These are phyloP conservation scores for Alternaria arbusti DNA, from an alignment of 2,329 filamentous ascomycete genomes.

Conservation along the genomic window DNA sequence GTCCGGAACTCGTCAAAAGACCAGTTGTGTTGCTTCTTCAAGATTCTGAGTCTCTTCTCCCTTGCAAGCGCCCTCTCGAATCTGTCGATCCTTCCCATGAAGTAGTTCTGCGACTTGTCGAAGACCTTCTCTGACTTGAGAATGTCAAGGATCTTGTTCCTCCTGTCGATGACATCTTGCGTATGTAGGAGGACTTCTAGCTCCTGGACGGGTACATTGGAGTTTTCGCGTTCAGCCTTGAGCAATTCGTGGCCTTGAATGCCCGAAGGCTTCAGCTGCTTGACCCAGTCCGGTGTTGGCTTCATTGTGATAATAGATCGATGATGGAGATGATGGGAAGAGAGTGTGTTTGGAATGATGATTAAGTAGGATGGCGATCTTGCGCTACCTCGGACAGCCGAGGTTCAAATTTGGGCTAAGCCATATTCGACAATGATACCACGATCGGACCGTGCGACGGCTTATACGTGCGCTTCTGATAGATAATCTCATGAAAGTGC, in stretches of 20 bases:
- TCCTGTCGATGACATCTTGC: slow-evolving; percentile 66
- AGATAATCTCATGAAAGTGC: background rate
- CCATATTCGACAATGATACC: background rate
- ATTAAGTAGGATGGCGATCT: slow-evolving; percentile 14
- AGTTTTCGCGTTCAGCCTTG: slow-evolving; percentile 70
- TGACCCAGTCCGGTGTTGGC: slow-evolving; percentile 67
- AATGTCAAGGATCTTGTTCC: slow-evolving; percentile 67
- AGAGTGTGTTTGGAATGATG: slow-evolving; percentile 12
- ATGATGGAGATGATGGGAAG: slow-evolving; percentile 10
- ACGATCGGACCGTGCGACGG: background rate
- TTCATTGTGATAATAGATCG: slow-evolving; percentile 35
- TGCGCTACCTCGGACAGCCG: slow-evolving; percentile 15
- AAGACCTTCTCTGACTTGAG: slow-evolving; percentile 73
- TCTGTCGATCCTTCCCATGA: slow-evolving; percentile 70
- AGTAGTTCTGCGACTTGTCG: slow-evolving; percentile 80
- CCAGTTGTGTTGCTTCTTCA: slow-evolving; percentile 73
- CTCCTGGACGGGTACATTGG: slow-evolving; percentile 70
- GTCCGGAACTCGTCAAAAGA: slow-evolving; percentile 65
- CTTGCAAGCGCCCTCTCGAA: slow-evolving; percentile 73
- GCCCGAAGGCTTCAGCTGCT: slow-evolving; percentile 68
- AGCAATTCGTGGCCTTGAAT: slow-evolving; percentile 75
- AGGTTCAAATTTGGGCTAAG: slow-evolving; percentile 14
- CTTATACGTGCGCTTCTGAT: slow-evolving; percentile 1
- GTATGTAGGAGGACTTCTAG: slow-evolving; percentile 74
- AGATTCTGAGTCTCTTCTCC: slow-evolving; percentile 72